Evolutionary conservation across 1,139 yeast species (phyloP).

Genomic region (Yamadazyma membranifaciens): DNA sequence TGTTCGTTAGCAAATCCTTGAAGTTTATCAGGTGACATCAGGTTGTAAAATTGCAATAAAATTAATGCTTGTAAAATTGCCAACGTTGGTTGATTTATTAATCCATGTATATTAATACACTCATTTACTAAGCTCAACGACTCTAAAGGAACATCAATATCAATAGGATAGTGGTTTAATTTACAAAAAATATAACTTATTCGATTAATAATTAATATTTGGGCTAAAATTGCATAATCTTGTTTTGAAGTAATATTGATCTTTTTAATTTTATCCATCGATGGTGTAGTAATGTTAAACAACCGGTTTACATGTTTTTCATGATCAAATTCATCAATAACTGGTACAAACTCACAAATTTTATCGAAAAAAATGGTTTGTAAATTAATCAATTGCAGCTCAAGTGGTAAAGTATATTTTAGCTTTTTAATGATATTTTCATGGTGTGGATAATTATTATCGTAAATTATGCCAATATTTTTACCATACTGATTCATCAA

Average conservation of each 20-base stretch:
- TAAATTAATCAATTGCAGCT: conserved; percentile 9
- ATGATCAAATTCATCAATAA: conserved; percentile 39
- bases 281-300: conserved; percentile 13
- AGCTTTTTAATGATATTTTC: conserved; percentile 4
- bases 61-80: conserved; percentile 47
- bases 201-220: conserved; percentile 23
- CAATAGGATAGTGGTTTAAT: conserved; percentile 17
- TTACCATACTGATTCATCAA: conserved; percentile 8
- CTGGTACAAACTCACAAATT: conserved; percentile 46
- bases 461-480: conserved; percentile 8
- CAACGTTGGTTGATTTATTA: conserved; percentile 41
- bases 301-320: conserved; percentile 17
- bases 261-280: conserved; percentile 17
- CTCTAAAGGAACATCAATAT: conserved; percentile 27
- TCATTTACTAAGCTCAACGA: conserved; percentile 30
- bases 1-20: conserved; percentile 20
- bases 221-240: conserved; percentile 29
- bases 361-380: conserved; percentile 32
- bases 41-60: conserved; percentile 26
- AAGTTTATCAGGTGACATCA: conserved; percentile 32
- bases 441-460: conserved; percentile 3
- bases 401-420: conserved; percentile 10
- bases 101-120: conserved; percentile 35
- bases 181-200: conserved; percentile 24
- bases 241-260: conserved; percentile 21